These are phyloP conservation scores for Balansia obtecta DNA, from an alignment of 2,329 filamentous ascomycete species.

Conservation along the genomic window DNA sequence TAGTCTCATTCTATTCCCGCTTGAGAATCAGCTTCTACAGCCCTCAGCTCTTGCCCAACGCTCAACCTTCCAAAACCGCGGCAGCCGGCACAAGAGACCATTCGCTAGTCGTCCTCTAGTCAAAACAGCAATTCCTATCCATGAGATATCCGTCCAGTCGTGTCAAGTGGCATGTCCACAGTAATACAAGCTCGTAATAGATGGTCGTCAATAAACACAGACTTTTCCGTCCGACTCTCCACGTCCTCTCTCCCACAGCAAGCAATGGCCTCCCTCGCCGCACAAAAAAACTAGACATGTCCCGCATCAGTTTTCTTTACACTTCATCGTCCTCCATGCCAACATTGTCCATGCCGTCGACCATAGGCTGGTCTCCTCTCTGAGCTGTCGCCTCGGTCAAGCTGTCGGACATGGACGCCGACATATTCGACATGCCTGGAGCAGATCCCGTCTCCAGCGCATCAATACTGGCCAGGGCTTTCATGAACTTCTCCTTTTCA, in stretches of 20 bases:
- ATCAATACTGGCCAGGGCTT: conserved; percentile 33
- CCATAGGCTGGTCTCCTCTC: conserved; percentile 3
- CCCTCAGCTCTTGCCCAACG: too few relatives aligned
- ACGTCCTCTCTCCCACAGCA: not conserved
- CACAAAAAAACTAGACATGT: not conserved
- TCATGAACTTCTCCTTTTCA: conserved; percentile 33
- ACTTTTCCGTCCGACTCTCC: not conserved
- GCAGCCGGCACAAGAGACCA: too few relatives aligned
- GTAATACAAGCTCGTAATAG: not conserved
- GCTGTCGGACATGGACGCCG: conserved; percentile 1
- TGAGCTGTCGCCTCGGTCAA: conserved; percentile 11
- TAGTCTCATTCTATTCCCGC: too few relatives aligned
- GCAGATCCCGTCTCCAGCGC: conserved; percentile 25
- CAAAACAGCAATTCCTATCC: too few relatives aligned
- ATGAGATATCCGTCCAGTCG: too few relatives aligned
- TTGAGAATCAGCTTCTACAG: too few relatives aligned
- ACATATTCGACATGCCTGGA: conserved; percentile 4
- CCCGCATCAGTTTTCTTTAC: not conserved
- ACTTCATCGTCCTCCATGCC: conserved; percentile 2
- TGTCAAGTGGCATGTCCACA: not conserved
- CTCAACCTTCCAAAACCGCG: too few relatives aligned
- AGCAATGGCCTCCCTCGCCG: not conserved
- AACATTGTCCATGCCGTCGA: not conserved
- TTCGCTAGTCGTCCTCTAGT: too few relatives aligned
- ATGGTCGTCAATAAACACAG: not conserved